Base-by-base conservation (phyloP, 2,329 filamentous ascomycete species). In the Beauveria rudraprayagi region DNA sequence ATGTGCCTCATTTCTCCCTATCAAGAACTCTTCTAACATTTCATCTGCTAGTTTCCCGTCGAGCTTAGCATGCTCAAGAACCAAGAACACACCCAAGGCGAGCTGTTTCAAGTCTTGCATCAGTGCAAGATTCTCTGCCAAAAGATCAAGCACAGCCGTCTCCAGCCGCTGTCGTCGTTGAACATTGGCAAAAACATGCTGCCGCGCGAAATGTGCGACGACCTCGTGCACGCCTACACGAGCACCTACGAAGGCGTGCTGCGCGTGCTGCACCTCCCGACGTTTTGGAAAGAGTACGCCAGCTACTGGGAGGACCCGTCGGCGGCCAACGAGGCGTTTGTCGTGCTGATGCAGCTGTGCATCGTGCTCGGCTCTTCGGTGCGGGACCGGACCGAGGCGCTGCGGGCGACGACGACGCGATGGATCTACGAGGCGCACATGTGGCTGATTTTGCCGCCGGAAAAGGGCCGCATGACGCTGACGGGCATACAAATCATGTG, bases 191-290 rank as follows among this genome's bases (percentile, higher is more conserved):
- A 71, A 43, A 69, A 71, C 4, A 71, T 79, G 8, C 77, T 78
- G 0, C 46, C 69, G 0, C 70, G 71, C 11, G 69, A 70, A 0
- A 63, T 83, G 1, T 77, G 80, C 0, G 81, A 85, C 62, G 69
- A 76, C 56, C 75, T 86, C 1, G 71, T 85, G 17, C 73, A 79
- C 9, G 70, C 73, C 34, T 86, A 86, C 71, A 71, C 88, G 19
- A 73, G 81, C 53, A 80, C 80, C 0, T 78, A 83, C 47, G 83
- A 87, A 66, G 79, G 80, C 1, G 78, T 82, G 17, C 77, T 82
- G 63, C 78, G 85, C 3, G 76, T 88, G 26, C 62, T 88, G 9
- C 81, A 88, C 67, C 68, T 82, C 1, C 83, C 84, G 0, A 80
- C 78, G 0, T 87, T 88, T 63, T 72, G 76, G 50, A 73, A 73